A percentile compares a stretch with the other conserved stretches of the same genome.
Conservation (phyloP, 139 green algal species). For the Chlamydomonas eustigma region DNA sequence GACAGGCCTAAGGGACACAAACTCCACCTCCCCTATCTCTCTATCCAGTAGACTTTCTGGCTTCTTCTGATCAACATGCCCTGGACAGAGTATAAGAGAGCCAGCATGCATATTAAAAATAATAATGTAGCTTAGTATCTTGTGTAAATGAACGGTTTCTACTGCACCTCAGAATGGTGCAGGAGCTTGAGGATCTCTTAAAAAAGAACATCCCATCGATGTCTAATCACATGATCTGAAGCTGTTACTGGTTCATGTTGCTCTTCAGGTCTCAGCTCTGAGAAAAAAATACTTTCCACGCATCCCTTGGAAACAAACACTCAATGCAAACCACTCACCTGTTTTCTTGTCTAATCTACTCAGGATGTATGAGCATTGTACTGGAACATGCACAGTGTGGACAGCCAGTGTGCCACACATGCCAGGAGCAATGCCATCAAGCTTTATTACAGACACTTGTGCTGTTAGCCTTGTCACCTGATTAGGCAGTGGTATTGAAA, state of each 20-base stretch:
- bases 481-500: neutral
- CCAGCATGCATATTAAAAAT: neutral
- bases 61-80: neutral
- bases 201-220: neutral
- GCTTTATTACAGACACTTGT: neutral
- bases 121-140: no score
- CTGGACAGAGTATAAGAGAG: neutral
- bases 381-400: constrained; percentile 4
- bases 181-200: neutral
- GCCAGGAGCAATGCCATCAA: neutral
- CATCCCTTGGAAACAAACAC: neutral
- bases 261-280: neutral
- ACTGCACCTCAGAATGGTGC: neutral
- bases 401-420: neutral
- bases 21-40: constrained; percentile 5
- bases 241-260: no score
- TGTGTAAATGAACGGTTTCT: neutral
- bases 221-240: neutral
- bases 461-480: constrained; percentile 3
- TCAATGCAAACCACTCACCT: neutral
- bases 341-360: constrained; percentile 9
- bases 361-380: neutral
- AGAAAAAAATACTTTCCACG: neutral
- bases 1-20: neutral
- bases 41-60: neutral